A percentile compares a stretch with the other conserved stretches of the same genome.
Evolutionary conservation across 1,139 yeast genomes (phyloP).

Genomic region (Nakaseomyces kungkrabaensis): DNA sequence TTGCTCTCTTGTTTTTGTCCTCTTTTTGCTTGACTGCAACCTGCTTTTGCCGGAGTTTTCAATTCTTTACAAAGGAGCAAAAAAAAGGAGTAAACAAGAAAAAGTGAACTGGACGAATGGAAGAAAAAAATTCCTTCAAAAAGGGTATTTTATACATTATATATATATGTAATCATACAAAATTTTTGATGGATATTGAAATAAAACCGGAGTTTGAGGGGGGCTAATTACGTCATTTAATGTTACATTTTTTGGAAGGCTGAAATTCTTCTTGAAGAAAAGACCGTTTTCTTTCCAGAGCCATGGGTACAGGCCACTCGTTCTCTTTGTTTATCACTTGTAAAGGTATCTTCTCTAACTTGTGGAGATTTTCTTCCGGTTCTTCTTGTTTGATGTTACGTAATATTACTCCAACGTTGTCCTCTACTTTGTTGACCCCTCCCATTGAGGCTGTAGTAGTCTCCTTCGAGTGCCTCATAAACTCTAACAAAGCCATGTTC

Average conservation of each 20-base stretch:
- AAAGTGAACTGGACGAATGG: background rate
- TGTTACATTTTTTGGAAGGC: constrained; percentile 1
- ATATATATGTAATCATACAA: background rate
- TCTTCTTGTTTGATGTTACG: background rate
- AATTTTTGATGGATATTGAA: no score
- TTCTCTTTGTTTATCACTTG: background rate
- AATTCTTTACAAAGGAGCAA: background rate
- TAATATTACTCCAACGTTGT: background rate
- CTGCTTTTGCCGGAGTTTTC: background rate
- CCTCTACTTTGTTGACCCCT: background rate
- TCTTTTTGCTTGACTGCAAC: no score
- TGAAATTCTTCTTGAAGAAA: background rate
- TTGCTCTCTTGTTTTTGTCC: no score
- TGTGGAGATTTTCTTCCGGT: background rate
- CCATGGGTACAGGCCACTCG: background rate
- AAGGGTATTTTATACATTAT: background rate
- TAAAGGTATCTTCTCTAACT: background rate
- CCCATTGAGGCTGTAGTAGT: background rate
- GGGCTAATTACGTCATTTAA: background rate
- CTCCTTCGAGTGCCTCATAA: background rate
- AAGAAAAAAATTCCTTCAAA: background rate
- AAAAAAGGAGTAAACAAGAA: no score
- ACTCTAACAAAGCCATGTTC: background rate
- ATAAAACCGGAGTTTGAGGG: no score
- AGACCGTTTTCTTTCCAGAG: no score